Percentiles rank a stretch among this genome's conserved stretches.
Conservation (phyloP, 306 rosid genomes). For the Trichosanthes cucumerina region DNA sequence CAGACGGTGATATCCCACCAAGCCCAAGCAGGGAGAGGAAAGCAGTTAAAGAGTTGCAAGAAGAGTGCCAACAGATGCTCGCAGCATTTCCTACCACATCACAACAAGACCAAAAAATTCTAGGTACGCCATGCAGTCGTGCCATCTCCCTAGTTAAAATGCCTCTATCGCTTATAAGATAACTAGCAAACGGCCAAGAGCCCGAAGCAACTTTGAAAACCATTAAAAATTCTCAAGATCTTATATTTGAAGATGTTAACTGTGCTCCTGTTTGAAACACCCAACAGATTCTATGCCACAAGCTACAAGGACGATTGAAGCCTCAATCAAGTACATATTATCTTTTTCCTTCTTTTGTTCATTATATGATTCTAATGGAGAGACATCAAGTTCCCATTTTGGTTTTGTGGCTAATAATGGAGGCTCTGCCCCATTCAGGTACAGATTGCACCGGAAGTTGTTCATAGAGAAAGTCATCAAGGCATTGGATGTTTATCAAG, state of each 20-base stretch:
- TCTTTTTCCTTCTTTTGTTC: background rate
- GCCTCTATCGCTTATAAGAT: background rate
- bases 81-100: slow-evolving; percentile 49
- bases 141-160: background rate
- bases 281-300: background rate
- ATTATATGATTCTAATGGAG: background rate
- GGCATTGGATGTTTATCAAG: slow-evolving; percentile 74
- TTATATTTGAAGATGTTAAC: background rate
- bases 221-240: background rate
- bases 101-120: slow-evolving; percentile 55
- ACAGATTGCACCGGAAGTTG: slow-evolving; percentile 70
- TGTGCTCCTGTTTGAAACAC: background rate
- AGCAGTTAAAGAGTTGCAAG: slow-evolving; percentile 66
- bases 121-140: slow-evolving; percentile 28
- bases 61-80: slow-evolving; percentile 65
- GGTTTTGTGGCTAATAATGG: background rate
- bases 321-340: slow-evolving; percentile 3
- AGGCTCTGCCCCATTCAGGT: slow-evolving; percentile 34
- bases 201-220: background rate
- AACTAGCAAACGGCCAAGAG: slow-evolving; percentile 12
- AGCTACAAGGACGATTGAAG: slow-evolving; percentile 2
- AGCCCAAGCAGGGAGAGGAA: slow-evolving; percentile 66
- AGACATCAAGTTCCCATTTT: background rate
- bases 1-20: slow-evolving; percentile 73
- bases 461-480: slow-evolving; percentile 56